Evolutionary conservation across 371 early-diverging fungal species (phyloP), one percentile per base, ranked within the genome.

Genomic region (Saksenaea oblongispora): DNA sequence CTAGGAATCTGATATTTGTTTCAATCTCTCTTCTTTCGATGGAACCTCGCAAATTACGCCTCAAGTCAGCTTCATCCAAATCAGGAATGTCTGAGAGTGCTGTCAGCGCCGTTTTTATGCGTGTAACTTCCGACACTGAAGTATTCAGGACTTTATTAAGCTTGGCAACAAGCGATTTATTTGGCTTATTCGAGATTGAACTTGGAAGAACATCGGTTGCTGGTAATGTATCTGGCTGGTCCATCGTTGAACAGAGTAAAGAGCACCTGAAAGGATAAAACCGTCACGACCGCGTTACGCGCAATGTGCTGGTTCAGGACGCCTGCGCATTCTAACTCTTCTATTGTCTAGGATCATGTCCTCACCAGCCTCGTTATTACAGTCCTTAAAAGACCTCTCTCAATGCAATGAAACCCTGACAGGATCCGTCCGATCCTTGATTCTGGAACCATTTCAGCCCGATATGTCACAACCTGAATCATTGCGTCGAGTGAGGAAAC

Each of bases 71-170:
- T 17, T 86, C 80, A 76, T 90, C 87, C 31, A 81, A 64, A 17
- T 74, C 75, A 60, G 88, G 87, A 68, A 91, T 88, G 55, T 86
- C 87, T 0, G 91, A 88, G 24, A 93, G 76, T 3, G 90, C 84
- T 15, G 83, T 75, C 44, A 92, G 78, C 14, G 91, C 90, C 8
- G 82, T 72, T 64, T 85, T 86, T 55, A 85, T 83, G 31, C 76
- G 80, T 10, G 75, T 72, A 74, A 86, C 87, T 61, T 88, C 77
- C 1, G 73, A 54, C 4, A 83, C 74, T 11, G 87, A 84, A 2
- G 81, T 74, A 26, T 79, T 72, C 22, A 87, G 68, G 7, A 87
- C 71, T 69, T 87, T 86, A 42, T 76, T 80, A 24, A 87, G 79
- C 69, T 86, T 87, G 27, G 74, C 65, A 47, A 82, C 75, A 3